Evolutionary conservation across 225 moss, liverwort and hornwort genomes (phyloP).

Genomic region (Ulota crispa): DNA sequence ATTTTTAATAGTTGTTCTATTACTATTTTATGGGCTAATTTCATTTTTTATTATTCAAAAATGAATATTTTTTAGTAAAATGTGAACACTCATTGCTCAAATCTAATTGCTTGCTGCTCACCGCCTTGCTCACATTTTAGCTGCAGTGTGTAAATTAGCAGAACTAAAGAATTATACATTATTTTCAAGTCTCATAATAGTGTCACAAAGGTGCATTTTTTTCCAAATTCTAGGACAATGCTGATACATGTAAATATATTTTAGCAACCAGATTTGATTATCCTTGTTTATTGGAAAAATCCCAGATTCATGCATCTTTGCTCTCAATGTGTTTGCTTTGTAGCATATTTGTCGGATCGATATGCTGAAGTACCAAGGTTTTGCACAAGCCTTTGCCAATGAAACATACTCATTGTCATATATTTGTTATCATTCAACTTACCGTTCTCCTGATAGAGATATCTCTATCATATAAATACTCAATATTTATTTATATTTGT

Average conservation of each 20-base stretch:
- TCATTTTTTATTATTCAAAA: too few species aligned
- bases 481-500: too few species aligned
- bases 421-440: not conserved
- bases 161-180: not conserved
- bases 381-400: not conserved
- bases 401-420: not conserved
- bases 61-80: too few species aligned
- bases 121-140: too few species aligned
- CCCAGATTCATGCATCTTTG: not conserved
- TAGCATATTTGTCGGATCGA: not conserved
- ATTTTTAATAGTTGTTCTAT: too few species aligned
- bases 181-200: not conserved
- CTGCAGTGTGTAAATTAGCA: too few species aligned
- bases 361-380: not conserved
- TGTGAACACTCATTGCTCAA: too few species aligned
- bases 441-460: too few species aligned
- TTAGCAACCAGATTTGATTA: not conserved
- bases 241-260: not conserved
- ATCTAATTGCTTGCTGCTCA: too few species aligned
- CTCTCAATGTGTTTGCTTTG: not conserved
- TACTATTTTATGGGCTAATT: too few species aligned
- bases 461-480: too few species aligned
- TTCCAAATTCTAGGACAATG: not conserved
- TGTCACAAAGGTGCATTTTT: not conserved
- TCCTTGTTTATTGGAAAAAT: not conserved